Conservation (phyloP, 2,329 filamentous ascomycete species). For the Teratosphaeriaceae sp. region DNA sequence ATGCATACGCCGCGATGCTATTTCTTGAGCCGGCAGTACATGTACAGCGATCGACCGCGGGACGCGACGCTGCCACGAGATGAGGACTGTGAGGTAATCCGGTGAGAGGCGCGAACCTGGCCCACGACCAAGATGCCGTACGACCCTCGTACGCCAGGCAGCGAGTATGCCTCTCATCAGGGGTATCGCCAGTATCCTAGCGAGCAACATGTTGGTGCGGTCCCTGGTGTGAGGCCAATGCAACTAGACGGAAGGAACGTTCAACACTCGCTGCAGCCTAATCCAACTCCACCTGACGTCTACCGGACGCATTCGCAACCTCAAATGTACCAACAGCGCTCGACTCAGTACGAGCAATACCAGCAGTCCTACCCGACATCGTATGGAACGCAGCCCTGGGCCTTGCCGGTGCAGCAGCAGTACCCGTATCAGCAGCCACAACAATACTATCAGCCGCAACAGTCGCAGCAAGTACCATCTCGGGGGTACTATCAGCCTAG, state of each 20-base stretch:
- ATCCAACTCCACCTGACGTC: conserved; percentile 3
- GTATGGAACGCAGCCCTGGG: too few species aligned
- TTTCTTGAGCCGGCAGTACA: too few species aligned
- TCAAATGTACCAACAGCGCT: conserved; percentile 27
- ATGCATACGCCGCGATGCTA: too few species aligned
- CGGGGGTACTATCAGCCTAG: conserved; percentile 5
- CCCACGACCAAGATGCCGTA: not conserved
- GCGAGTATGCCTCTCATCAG: conserved; percentile 7
- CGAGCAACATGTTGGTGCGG: not conserved
- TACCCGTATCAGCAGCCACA: conserved; percentile 16
- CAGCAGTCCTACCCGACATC: not conserved
- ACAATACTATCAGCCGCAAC: conserved; percentile 14
- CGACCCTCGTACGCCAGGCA: not conserved
- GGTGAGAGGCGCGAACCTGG: too few species aligned
- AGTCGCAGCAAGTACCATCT: conserved; percentile 1
- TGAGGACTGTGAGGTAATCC: too few species aligned
- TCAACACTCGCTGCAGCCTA: not conserved
- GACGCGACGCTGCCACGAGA: too few species aligned
- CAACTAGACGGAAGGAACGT: conserved; percentile 1
- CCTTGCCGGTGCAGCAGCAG: not conserved
- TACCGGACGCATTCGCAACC: conserved; percentile 21
- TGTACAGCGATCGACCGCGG: too few species aligned
- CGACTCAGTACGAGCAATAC: conserved; percentile 2
- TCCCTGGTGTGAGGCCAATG: too few species aligned
- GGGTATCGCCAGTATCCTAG: not conserved